Base-by-base conservation (phyloP, 768 basidiomycete species). In the Albatrellus ellisii region DNA sequence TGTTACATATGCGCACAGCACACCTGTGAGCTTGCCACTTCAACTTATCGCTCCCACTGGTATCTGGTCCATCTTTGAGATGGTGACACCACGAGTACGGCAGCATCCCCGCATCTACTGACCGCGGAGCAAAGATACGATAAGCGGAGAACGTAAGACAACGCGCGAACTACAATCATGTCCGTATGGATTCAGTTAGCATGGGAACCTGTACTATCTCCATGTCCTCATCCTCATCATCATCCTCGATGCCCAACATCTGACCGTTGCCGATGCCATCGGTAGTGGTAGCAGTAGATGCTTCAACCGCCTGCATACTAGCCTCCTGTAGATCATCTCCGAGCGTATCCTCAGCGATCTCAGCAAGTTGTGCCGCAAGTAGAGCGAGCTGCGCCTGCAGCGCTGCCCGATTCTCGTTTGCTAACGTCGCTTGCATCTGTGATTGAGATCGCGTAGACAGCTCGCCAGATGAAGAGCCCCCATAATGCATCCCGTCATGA, bases 371-470 rank as follows among this genome's bases (percentile, higher is more conserved):
- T 0, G 76, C 78, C 4, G 82, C 79, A 42, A 86, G 56, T 24
- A 86, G 65, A 2, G 76, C 81, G 33, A 86, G 64, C 48, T 79
- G 79, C 1, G 78, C 80, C 52, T 85, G 83, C 41, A 86, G 56
- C 41, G 77, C 73, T 26, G 82, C 80, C 14, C 84, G 68, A 35
- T 71, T 64, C 41, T 67, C 62, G 32, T 63, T 62, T 22, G 62
- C 57, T 4, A 66, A 57, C 28, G 56, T 57, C 22, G 52, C 43
- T 26, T 49, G 46, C 36, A 39, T 45, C 33, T 29, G 29, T 21
- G 46, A 43, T n/a, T 32, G 27, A 5, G 44, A 4, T 18, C 15
- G 15, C 12, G 8, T 26, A 7, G 46, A 4, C 28, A 38, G 45
- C 25, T 22, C n/a, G n/a, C 42, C 20, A 29, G 28, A 29, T n/a